Percentiles rank a stretch among this genome's conserved stretches.
phyloP scores from a whole-genome alignment of 225 moss, liverwort and hornwort genomes.

The Pleurozium schreberi region DNA sequence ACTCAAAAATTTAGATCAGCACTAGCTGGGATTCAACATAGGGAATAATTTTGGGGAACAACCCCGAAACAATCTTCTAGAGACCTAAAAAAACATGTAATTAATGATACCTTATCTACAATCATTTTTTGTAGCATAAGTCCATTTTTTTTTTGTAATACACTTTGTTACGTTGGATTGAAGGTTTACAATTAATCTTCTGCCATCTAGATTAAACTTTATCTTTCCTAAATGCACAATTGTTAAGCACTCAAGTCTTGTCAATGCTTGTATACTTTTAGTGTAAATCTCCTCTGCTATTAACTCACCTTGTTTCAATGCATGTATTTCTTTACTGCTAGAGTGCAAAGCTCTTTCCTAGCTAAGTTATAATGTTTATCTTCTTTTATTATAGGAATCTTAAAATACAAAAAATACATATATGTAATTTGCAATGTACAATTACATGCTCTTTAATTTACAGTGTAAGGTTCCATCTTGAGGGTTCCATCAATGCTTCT shows the following conservation, averaged over 20 bases:
- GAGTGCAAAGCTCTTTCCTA: not conserved
- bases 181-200: not conserved
- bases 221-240: not conserved
- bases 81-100: too few species aligned
- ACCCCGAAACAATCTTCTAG: too few species aligned
- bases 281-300: not conserved
- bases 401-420: not conserved
- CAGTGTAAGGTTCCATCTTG: too few species aligned
- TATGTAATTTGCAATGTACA: not conserved
- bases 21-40: too few species aligned
- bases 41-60: too few species aligned
- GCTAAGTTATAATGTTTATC: not conserved
- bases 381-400: not conserved
- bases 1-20: too few species aligned
- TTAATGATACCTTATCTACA: too few species aligned
- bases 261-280: not conserved
- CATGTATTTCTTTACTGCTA: not conserved
- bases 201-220: not conserved
- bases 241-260: not conserved
- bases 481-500: too few species aligned
- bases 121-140: too few species aligned
- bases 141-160: too few species aligned
- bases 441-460: not conserved
- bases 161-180: not conserved
- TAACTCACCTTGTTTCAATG: not conserved